These are phyloP conservation scores for Epicoccum sorghinum DNA, from an alignment of 2,329 filamentous ascomycete genomes.

Conservation along the genomic window DNA sequence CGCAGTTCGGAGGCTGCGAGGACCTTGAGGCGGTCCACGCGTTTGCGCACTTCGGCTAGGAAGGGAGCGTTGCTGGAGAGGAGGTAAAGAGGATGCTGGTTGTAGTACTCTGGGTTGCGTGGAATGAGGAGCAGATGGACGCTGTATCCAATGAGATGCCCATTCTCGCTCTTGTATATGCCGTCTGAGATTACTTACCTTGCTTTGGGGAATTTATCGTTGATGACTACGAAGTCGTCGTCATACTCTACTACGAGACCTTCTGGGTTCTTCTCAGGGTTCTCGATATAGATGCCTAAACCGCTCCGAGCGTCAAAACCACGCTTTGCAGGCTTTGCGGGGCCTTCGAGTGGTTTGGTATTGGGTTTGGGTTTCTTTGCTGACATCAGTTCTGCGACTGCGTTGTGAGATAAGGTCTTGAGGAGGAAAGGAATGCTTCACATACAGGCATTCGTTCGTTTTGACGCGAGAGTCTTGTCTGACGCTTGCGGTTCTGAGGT, in stretches of 20 bases:
- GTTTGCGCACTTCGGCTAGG: slow-evolving; percentile 65
- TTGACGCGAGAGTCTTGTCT: slow-evolving; percentile 11
- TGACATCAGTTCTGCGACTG: slow-evolving; percentile 57
- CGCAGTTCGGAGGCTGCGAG: slow-evolving; percentile 78
- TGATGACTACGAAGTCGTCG: slow-evolving; percentile 75
- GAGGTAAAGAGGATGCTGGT: slow-evolving; percentile 76
- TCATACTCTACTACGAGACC: slow-evolving; percentile 69
- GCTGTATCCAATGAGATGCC: slow-evolving; percentile 49
- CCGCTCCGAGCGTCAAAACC: slow-evolving; percentile 59
- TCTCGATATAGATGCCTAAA: slow-evolving; percentile 69
- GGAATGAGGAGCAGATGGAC: slow-evolving; percentile 90
- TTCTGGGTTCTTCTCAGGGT: slow-evolving; percentile 66
- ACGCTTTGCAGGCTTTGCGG: slow-evolving; percentile 15
- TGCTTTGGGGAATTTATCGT: slow-evolving; percentile 83
- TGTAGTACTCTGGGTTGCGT: slow-evolving; percentile 65
- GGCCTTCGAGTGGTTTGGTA: slow-evolving; percentile 6
- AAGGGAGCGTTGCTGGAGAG: slow-evolving; percentile 71
- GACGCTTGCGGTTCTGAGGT: neutral
- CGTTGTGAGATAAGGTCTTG: slow-evolving; percentile 29
- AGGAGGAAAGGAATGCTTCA: neutral
- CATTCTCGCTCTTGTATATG: too few species aligned
- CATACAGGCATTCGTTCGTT: slow-evolving; percentile 49
- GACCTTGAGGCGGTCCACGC: slow-evolving; percentile 65
- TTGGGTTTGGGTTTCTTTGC: slow-evolving; percentile 47
- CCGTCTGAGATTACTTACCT: slow-evolving; percentile 19